Evolutionary conservation across 2,329 filamentous ascomycete genomes (phyloP), one percentile per base, ranked within the genome.

Genomic region (Microcyclosporella mali): DNA sequence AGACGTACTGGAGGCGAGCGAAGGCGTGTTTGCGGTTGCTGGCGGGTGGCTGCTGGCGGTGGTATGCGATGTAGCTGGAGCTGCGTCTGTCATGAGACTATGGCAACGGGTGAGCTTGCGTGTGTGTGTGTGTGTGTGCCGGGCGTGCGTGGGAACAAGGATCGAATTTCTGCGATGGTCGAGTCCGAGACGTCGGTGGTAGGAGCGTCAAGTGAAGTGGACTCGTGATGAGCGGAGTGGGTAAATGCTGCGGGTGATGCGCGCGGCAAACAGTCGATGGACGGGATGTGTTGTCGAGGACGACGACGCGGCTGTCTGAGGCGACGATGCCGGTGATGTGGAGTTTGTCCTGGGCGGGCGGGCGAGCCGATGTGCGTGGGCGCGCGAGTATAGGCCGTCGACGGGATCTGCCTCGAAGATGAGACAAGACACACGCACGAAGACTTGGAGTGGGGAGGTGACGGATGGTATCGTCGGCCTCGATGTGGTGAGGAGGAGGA

Each of bases 41-140:
- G 16, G 31, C 30, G 37, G 29, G 67, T 71, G 68, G 63, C 65
- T 70, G 52, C 69, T 65, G 62, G n/a, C n/a, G n/a, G 70, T 70
- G 56, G 61, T 65, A 49, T 64, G 54, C 41, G 56, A 70, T 21
- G 68, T 70, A 68, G 64, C 69, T 66, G 64, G 73, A 67, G 64
- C 70, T 69, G 73, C 74, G 73, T 75, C 79, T 69, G 71, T 80
- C 78, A 81, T 81, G 75, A 77, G 73, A 73, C 40, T 21, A 36
- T 36, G 12, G 60, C 52, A 34, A 33, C 19, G 45, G 36, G 40
- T 42, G 37, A 37, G 48, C 35, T 33, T 28, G 33, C 16, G 33
- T 18, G 37, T 18, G 36, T 18, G 36, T 32, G 42, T 29, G 36
- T 28, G 37, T 35, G 30, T 6, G 6, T 12, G 30, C n/a, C 9